Evolutionary conservation across 306 rosid species (phyloP).

Genomic region (Medicago ruthenica): DNA sequence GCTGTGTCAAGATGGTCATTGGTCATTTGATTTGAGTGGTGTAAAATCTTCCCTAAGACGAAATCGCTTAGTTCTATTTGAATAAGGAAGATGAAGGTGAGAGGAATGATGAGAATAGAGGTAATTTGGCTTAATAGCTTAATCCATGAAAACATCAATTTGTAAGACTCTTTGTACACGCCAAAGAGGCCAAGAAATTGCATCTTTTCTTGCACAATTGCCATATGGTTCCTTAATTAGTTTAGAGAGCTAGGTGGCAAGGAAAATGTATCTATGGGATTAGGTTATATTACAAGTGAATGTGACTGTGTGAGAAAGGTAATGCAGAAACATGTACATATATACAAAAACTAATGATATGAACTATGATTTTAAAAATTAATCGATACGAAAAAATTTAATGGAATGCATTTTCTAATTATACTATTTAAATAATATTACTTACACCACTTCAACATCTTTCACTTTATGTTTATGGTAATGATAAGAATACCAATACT

Average conservation of each 20-base stretch:
- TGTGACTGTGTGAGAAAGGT: too few species aligned
- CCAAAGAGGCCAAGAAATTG: slow-evolving; percentile 52
- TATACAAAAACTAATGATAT: background rate
- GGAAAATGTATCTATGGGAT: background rate
- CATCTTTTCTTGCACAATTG: slow-evolving; percentile 55
- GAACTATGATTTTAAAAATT: background rate
- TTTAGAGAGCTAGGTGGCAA: background rate
- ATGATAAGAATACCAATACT: too few species aligned
- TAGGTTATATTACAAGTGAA: too few species aligned
- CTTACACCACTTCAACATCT: too few species aligned
- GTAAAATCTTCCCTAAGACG: slow-evolving; percentile 22
- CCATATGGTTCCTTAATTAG: slow-evolving; percentile 38
- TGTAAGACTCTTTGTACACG: slow-evolving; percentile 54
- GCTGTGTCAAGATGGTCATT: background rate
- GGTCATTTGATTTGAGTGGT: background rate
- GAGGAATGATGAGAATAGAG: slow-evolving; percentile 54
- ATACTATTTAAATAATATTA: too few species aligned
- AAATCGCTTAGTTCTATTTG: slow-evolving; percentile 44
- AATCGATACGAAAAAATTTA: too few species aligned
- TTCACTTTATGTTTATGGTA: too few species aligned
- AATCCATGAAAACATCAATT: slow-evolving; percentile 46
- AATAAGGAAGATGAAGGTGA: slow-evolving; percentile 48
- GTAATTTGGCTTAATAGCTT: slow-evolving; percentile 57
- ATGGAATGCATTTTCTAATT: too few species aligned
- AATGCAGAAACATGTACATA: background rate